Conservation (phyloP, 495 filamentous ascomycete genomes). For the Penicillium coprophilum region DNA sequence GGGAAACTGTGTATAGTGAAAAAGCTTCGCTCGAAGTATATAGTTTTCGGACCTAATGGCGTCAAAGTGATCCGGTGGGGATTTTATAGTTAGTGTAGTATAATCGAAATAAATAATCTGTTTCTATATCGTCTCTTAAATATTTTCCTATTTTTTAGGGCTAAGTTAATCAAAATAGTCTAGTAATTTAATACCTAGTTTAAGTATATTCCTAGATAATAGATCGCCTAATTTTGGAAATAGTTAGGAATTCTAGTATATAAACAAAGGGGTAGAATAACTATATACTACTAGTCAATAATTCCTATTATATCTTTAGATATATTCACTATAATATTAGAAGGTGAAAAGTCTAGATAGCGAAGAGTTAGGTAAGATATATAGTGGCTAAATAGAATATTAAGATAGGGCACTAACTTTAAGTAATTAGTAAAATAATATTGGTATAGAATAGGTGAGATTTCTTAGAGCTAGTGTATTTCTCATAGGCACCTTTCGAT, state of each 20-base stretch:
- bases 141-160: conserved; percentile 14
- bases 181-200: conserved; percentile 26
- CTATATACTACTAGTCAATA: conserved; percentile 37
- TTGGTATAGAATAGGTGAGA: conserved; percentile 17
- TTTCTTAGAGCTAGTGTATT: conserved; percentile 17
- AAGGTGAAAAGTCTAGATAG: conserved; percentile 27
- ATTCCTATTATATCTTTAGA: conserved; percentile 31
- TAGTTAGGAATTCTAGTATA: conserved; percentile 28
- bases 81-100: conserved; percentile 25
- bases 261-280: conserved; percentile 29
- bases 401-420: conserved; percentile 22
- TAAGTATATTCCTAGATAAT: conserved; percentile 23
- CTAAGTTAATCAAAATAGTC: conserved; percentile 22
- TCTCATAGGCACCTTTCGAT: conserved; percentile 28
- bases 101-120: conserved; percentile 31
- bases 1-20: conserved; percentile 19
- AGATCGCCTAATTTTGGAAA: conserved; percentile 36
- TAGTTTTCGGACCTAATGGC: conserved; percentile 21
- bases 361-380: conserved; percentile 26
- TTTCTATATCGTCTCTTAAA: conserved; percentile 27
- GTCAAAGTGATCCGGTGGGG: conserved; percentile 29
- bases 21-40: conserved; percentile 30
- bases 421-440: conserved; percentile 23
- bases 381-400: conserved; percentile 17
- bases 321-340: conserved; percentile 31